Evolutionary conservation across 495 filamentous ascomycete genomes (phyloP).

Genomic region (Margaritispora aquatica): DNA sequence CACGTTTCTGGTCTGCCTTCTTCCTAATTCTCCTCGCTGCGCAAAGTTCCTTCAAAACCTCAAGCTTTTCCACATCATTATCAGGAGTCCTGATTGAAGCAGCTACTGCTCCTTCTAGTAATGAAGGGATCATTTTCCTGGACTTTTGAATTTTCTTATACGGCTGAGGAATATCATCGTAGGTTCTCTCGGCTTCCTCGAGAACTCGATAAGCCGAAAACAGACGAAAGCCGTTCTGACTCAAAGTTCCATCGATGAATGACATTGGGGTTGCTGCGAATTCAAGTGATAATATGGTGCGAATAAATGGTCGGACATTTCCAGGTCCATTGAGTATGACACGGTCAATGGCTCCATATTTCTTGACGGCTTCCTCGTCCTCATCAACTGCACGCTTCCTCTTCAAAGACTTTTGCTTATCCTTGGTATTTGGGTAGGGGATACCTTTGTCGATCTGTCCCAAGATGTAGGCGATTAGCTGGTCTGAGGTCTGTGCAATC

Average conservation of each 20-base stretch:
- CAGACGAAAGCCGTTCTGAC: conserved; percentile 31
- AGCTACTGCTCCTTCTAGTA: neutral
- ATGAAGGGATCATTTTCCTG: conserved; percentile 20
- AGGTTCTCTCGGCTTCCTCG: conserved; percentile 32
- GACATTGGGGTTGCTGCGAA: conserved; percentile 39
- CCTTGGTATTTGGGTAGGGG: conserved; percentile 42
- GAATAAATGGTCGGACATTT: conserved; percentile 8
- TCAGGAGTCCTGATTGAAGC: neutral
- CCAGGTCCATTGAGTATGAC: neutral
- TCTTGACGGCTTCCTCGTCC: conserved; percentile 30
- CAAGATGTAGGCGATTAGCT: conserved; percentile 39
- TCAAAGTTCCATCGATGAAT: conserved; percentile 39
- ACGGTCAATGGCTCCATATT: conserved; percentile 28
- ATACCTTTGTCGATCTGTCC: conserved; percentile 27
- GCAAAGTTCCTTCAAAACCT: conserved; percentile 15
- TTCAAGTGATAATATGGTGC: conserved; percentile 36
- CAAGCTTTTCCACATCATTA: conserved; percentile 1
- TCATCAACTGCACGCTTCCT: conserved; percentile 28
- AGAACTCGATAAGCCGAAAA: conserved; percentile 38
- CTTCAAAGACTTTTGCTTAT: conserved; percentile 34
- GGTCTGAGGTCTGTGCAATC: conserved; percentile 20
- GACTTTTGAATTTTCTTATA: conserved; percentile 14
- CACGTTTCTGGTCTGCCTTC: conserved; percentile 15
- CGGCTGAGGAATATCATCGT: neutral
- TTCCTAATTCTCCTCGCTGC: conserved; percentile 13